Evolutionary conservation across 2,329 filamentous ascomycete genomes (phyloP), one percentile per base, ranked within the genome.

Genomic region (Ceratocystiopsis minuta): DNA sequence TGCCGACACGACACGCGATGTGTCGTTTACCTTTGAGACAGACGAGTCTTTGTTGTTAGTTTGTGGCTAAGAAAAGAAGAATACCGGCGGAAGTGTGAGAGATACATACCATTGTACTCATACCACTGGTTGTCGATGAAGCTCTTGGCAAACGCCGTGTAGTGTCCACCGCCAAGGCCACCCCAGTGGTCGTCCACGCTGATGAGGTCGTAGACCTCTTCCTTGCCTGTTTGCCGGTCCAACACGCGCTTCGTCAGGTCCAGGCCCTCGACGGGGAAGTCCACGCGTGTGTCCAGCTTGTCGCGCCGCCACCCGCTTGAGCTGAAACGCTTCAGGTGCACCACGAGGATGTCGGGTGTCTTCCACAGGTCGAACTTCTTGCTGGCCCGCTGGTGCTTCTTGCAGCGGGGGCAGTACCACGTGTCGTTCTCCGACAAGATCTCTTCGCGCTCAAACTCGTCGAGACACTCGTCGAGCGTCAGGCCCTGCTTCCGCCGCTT

Each of bases 311-410:
- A 79, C 15, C 83, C 77, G 50, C 78, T 80, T 18, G 81, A 86
- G 55, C 85, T 93, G 58, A 98, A 98, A 7, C 90, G 77, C 66
- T 98, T 98, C 39, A 98, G 68, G 55, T 98, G 90, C 47, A 95
- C 80, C 36, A 96, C 80, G 15, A 98, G 70, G 46, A 96, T 92
- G 57, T 98, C 90, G 1, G 90, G 90, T 2, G 83, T 80, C 55
- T 88, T 95, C 90, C 90, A 98, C 16, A 98, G 72, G 55, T 96
- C 87, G 41, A 98, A 85, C 54, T 90, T 95, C 66, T 98, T 98
- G 61, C 80, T 87, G 16, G 90, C 90, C 46, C 85, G 78, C 15
- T 85, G 77, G 53, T 93, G 80, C 52, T 94, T 84, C 58, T 96
- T 96, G 68, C 90, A 98, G 28, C 85, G 75, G 43, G 85, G 88